Base-by-base conservation (phyloP, 179 eudicot genomes). In the Amaranthus tricolor region DNA sequence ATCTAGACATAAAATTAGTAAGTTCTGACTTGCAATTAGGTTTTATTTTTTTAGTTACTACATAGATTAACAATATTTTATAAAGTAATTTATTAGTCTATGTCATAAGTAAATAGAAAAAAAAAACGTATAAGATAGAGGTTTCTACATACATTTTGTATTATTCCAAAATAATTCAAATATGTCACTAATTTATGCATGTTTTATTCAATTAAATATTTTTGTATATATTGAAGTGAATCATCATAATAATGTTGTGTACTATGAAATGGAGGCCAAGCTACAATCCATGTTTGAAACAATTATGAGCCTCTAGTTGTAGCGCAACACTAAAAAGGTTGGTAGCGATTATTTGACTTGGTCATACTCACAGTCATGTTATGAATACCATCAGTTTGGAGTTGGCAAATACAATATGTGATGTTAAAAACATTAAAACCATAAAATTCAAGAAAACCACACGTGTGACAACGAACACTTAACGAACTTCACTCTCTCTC, bases 391-490 rank as follows among this genome's bases (percentile, higher is more conserved):
- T 59, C 12, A 14, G 9, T 62, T 62, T 7, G 44, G 17, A 17
- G 66, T n/a, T 14, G 47, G 48, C 66, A 31, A 12, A 5, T 13
- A 31, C 14, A 51, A 5, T 48, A 2, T 49, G 15, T 48, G 40
- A 40, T 49, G 67, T 50, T 49, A 0, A 49, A 13, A 5, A 31
- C 40, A 31, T 31, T 31, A 31, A 24, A 24, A 24, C 31, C 31
- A 24, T 4, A 20, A 11, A 67, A 6, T 68, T 68, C 59, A 73
- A 72, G 73, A 73, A 73, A 4, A 3, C 71, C 78, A 67, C 78
- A 78, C 81, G 81, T 78, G 77, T 68, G 65, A 74, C 70, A 67
- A 78, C 43, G 52, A 72, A 58, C 51, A 56, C 61, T 56, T 77
- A 74, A 57, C 65, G 55, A 53, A 66, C 68, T 68, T 31, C 13